A percentile compares a stretch with the other conserved stretches of the same genome.
These are phyloP conservation scores for Myxozyma vanderwaltii DNA, from an alignment of 805 yeast species.

Conservation along the genomic window DNA sequence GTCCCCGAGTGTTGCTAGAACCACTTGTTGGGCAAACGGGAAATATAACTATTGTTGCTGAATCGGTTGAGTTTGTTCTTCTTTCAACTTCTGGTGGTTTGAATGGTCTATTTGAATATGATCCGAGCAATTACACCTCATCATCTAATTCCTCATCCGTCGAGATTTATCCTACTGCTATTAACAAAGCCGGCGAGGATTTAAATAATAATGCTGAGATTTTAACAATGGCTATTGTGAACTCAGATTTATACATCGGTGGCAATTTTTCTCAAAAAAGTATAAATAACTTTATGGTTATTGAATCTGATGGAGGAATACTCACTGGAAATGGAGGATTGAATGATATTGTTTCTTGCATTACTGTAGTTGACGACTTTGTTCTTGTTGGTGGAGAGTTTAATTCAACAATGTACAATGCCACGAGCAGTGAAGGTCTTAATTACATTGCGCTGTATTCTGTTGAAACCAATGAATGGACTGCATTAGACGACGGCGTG, in stretches of 20 bases:
- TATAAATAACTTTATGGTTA: constrained; percentile 44
- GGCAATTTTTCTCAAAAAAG: constrained; percentile 53
- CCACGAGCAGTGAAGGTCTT: neutral
- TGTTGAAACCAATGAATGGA: constrained; percentile 17
- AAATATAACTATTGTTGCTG: constrained; percentile 33
- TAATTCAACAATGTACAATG: constrained; percentile 42
- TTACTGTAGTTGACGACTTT: constrained; percentile 40
- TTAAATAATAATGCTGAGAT: constrained; percentile 49
- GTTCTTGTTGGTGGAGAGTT: constrained; percentile 55
- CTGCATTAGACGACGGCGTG: constrained; percentile 30
- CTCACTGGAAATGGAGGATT: constrained; percentile 45
- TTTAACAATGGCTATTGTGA: constrained; percentile 40
- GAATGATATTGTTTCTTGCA: constrained; percentile 45
- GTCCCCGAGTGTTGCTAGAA: constrained; percentile 52
- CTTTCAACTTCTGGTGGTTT: constrained; percentile 45
- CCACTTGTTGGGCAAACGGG: constrained; percentile 40
- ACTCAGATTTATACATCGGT: constrained; percentile 48
- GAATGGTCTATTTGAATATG: constrained; percentile 84
- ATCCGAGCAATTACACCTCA: constrained; percentile 62
- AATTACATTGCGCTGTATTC: constrained; percentile 25
- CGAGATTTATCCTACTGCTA: constrained; percentile 53
- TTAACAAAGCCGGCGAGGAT: constrained; percentile 45
- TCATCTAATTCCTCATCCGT: constrained; percentile 38
- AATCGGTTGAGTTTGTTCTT: constrained; percentile 23
- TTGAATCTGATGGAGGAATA: constrained; percentile 34